Evolutionary conservation across 2,329 filamentous ascomycete genomes (phyloP).

Genomic region (Arthroderma sp.): DNA sequence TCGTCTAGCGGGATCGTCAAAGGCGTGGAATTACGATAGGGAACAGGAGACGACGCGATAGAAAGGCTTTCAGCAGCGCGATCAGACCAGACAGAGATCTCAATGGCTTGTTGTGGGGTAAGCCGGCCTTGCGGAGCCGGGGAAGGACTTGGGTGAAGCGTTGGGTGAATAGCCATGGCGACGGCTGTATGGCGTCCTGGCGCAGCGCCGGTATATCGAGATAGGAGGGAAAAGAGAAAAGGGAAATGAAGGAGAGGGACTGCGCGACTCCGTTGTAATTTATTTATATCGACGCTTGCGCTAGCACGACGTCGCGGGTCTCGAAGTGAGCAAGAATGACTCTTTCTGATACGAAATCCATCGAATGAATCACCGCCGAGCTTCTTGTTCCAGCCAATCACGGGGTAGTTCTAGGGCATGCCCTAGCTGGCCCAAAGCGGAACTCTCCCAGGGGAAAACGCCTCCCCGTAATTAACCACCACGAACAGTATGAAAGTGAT

Average conservation of each 20-base stretch:
- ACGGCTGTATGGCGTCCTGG: neutral
- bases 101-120: conserved; percentile 33
- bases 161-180: conserved; percentile 33
- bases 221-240: neutral
- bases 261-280: neutral
- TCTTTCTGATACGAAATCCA: too few relatives aligned
- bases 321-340: too few relatives aligned
- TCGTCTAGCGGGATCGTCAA: conserved; percentile 68
- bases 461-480: too few relatives aligned
- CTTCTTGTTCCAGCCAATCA: neutral
- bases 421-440: neutral
- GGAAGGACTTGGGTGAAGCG: conserved; percentile 15
- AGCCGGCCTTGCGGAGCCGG: conserved; percentile 15
- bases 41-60: conserved; percentile 1
- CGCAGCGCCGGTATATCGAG: neutral
- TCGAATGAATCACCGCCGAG: too few relatives aligned
- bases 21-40: conserved; percentile 33
- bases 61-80: conserved; percentile 27
- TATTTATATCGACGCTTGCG: too few relatives aligned
- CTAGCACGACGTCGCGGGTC: too few relatives aligned
- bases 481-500: too few relatives aligned
- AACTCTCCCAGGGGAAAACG: too few relatives aligned
- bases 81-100: conserved; percentile 56
- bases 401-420: neutral
- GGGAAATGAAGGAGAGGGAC: neutral